phyloP scores from a whole-genome alignment of 2,329 filamentous ascomycete genomes.

The Rutstroemia sp. region DNA sequence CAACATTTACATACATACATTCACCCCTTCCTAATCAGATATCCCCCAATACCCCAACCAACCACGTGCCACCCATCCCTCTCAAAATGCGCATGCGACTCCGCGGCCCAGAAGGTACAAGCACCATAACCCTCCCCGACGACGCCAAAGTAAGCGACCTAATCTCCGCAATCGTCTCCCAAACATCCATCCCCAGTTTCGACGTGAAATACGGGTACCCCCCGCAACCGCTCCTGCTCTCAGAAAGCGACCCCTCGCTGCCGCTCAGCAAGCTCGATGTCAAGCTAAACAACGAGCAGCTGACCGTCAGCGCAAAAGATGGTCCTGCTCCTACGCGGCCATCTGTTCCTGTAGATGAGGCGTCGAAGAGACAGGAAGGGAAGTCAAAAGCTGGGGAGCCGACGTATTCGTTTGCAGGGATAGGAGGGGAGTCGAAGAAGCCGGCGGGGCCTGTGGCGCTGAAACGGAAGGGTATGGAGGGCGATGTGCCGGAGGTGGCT shows the following conservation, averaged over 20 bases:
- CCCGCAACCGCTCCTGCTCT: slow-evolving; percentile 59
- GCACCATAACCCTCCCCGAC: slow-evolving; percentile 61
- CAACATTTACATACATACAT: no score
- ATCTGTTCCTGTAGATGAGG: neutral
- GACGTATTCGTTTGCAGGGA: slow-evolving; percentile 13
- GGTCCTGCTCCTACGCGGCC: neutral
- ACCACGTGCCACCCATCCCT: slow-evolving; percentile 3
- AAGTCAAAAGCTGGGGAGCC: neutral
- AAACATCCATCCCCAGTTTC: slow-evolving; percentile 59
- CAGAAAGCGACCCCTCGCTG: slow-evolving; percentile 37
- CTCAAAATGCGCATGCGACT: slow-evolving; percentile 63
- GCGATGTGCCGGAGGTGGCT: slow-evolving; percentile 32
- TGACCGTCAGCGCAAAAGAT: slow-evolving; percentile 42
- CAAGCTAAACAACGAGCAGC: slow-evolving; percentile 60
- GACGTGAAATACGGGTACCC: slow-evolving; percentile 83
- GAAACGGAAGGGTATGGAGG: slow-evolving; percentile 24
- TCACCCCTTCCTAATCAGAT: no score
- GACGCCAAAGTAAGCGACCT: slow-evolving; percentile 58
- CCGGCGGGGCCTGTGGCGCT: slow-evolving; percentile 19
- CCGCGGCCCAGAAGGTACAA: slow-evolving; percentile 65
- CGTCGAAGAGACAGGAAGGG: neutral
- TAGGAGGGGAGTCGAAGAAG: slow-evolving; percentile 1
- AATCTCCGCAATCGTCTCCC: slow-evolving; percentile 50
- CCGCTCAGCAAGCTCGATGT: slow-evolving; percentile 49
- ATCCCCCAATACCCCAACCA: neutral